phyloP scores from a whole-genome alignment of 192 early-diverging fungal species.

The Coemansia sp. region DNA sequence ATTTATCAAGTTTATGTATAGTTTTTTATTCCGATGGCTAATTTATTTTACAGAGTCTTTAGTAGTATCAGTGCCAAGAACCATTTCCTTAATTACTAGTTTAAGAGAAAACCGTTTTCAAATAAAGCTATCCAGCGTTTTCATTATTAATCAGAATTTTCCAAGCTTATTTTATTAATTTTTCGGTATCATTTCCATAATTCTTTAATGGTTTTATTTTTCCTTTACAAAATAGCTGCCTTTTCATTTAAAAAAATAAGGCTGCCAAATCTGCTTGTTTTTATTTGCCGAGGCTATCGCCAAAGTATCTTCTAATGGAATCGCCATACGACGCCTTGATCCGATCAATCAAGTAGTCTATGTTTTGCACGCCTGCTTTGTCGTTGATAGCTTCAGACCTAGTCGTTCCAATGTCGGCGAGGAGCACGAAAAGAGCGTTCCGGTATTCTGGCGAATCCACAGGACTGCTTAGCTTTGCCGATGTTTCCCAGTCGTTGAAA shows the following conservation, averaged over 20 bases:
- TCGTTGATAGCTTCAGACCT: conserved; percentile 27
- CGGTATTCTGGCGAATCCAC: conserved; percentile 25
- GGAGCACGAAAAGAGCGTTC: conserved; percentile 21
- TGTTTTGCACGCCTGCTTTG: conserved; percentile 16
- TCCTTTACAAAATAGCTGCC: background rate
- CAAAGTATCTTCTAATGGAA: conserved; percentile 22
- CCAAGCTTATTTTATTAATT: too few species aligned
- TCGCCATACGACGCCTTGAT: conserved; percentile 24
- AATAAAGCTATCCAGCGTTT: too few species aligned
- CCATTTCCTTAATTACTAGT: too few species aligned
- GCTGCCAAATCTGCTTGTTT: background rate
- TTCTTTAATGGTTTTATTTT: background rate
- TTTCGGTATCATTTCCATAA: too few species aligned
- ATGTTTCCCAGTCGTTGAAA: conserved; percentile 21
- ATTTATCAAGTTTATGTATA: too few species aligned
- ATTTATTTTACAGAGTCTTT: too few species aligned
- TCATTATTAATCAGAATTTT: too few species aligned
- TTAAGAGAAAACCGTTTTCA: too few species aligned
- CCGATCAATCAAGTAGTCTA: conserved; percentile 28
- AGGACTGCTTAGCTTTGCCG: conserved; percentile 18
- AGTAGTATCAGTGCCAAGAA: too few species aligned
- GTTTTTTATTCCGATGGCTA: too few species aligned
- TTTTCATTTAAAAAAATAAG: background rate
- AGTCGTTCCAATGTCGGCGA: conserved; percentile 15
- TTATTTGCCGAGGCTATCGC: background rate